Evolutionary conservation across 306 rosid species (phyloP).

Genomic region (Vigna hirtella): DNA sequence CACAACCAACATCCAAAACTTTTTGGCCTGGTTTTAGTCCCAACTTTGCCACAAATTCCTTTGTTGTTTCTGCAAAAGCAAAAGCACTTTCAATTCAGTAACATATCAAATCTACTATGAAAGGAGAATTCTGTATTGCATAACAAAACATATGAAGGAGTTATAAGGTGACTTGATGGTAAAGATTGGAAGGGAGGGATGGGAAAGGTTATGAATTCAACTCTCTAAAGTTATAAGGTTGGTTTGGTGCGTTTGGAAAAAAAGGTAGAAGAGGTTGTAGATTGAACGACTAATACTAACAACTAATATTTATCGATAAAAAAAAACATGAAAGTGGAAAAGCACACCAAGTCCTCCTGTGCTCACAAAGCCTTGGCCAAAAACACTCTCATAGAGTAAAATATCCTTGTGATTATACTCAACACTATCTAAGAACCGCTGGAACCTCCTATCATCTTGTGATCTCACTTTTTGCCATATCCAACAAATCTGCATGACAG

Average conservation of each 20-base stretch:
- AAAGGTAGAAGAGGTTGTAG: too few relatives aligned
- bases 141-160: background rate
- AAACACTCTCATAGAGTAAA: conserved; percentile 60
- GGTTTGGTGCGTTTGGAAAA: too few relatives aligned
- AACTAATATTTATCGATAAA: too few relatives aligned
- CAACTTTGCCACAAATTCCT: conserved; percentile 72
- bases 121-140: background rate
- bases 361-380: conserved; percentile 79
- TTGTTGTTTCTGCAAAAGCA: conserved; percentile 79
- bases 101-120: conserved; percentile 3
- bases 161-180: too few relatives aligned
- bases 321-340: background rate
- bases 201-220: too few relatives aligned
- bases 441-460: conserved; percentile 65
- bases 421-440: conserved; percentile 65
- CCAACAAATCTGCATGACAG: conserved; percentile 84
- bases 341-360: conserved; percentile 75
- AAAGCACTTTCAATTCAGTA: background rate
- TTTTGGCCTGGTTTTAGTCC: conserved; percentile 77
- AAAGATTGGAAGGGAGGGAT: too few relatives aligned
- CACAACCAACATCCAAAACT: conserved; percentile 94
- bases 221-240: too few relatives aligned
- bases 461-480: conserved; percentile 67
- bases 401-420: conserved; percentile 66
- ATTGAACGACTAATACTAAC: too few relatives aligned